phyloP scores from a whole-genome alignment of 176 grass and related monocot genomes.

The Secale cereale region DNA sequence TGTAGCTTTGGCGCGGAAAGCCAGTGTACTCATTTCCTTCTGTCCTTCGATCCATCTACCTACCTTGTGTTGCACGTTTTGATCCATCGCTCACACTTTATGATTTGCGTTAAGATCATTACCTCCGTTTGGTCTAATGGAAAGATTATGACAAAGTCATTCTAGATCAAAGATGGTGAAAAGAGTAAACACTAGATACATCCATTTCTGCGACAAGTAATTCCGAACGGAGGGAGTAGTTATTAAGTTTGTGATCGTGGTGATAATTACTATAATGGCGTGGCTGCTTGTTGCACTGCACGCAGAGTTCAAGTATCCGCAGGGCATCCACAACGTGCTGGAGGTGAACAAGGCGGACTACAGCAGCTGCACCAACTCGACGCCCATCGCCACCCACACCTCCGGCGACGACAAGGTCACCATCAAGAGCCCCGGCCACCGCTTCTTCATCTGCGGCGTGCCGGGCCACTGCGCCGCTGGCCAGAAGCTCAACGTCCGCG shows the following conservation, averaged over 20 bases:
- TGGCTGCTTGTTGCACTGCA: not conserved
- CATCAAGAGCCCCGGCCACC: slow-evolving; percentile 67
- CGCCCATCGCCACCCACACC: slow-evolving; percentile 57
- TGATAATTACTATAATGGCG: too few species aligned
- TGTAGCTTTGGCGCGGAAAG: not conserved
- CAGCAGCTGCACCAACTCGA: slow-evolving; percentile 60
- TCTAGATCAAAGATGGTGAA: too few species aligned
- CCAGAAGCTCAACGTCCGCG: slow-evolving; percentile 74
- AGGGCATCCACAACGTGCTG: slow-evolving; percentile 78
- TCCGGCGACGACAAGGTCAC: slow-evolving; percentile 72
- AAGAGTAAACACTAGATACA: too few species aligned
- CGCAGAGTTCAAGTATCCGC: slow-evolving; percentile 63
- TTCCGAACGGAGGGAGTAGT: too few species aligned
- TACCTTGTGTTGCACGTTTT: slow-evolving; percentile 38
- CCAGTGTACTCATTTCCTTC: not conserved
- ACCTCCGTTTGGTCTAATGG: too few species aligned
- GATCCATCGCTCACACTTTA: not conserved
- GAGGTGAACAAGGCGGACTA: slow-evolving; percentile 70
- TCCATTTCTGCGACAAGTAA: too few species aligned
- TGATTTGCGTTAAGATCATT: too few species aligned
- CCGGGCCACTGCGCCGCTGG: slow-evolving; percentile 66
- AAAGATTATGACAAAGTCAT: too few species aligned
- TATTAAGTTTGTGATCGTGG: too few species aligned
- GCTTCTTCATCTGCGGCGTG: slow-evolving; percentile 83
- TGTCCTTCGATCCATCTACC: not conserved